Percentiles rank a stretch among this genome's conserved stretches.
Evolutionary conservation across 805 yeast species (phyloP).

Genomic region (Kazachstania bromeliacearum): DNA sequence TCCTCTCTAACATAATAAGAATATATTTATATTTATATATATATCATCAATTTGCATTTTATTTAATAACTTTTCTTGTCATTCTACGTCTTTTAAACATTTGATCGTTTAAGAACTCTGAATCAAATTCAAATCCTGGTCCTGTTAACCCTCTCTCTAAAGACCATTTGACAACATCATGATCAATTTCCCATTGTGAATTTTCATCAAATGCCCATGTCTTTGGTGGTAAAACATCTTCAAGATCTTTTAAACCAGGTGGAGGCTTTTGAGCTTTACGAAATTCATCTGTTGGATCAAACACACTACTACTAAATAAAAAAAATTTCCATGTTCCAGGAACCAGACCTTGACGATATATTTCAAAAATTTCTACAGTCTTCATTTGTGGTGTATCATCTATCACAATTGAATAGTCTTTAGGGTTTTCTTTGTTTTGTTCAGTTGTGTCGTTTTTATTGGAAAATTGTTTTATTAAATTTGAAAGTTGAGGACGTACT

Average conservation of each 20-base stretch:
- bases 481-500: conserved; percentile 17
- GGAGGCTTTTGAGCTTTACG: conserved; percentile 50
- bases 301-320: conserved; percentile 46
- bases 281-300: conserved; percentile 39
- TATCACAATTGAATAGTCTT: conserved; percentile 36
- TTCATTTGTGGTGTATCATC: conserved; percentile 57
- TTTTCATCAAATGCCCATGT: conserved; percentile 64
- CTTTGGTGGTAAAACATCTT: conserved; percentile 53
- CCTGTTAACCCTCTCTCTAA: conserved; percentile 36
- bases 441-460: neutral
- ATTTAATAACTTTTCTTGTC: conserved; percentile 43
- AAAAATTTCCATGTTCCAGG: conserved; percentile 54
- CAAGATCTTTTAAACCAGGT: conserved; percentile 46
- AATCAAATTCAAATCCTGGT: conserved; percentile 27
- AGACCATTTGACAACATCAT: conserved; percentile 44
- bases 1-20: neutral
- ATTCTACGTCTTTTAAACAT: conserved; percentile 52
- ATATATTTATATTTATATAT: neutral
- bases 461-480: neutral
- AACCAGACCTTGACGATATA: conserved; percentile 55
- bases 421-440: conserved; percentile 12
- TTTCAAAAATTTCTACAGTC: conserved; percentile 68
- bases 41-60: conserved; percentile 6
- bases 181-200: conserved; percentile 59
- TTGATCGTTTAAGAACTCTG: conserved; percentile 43